phyloP scores from a whole-genome alignment of 75 land plant species.

The Pinus taeda region DNA sequence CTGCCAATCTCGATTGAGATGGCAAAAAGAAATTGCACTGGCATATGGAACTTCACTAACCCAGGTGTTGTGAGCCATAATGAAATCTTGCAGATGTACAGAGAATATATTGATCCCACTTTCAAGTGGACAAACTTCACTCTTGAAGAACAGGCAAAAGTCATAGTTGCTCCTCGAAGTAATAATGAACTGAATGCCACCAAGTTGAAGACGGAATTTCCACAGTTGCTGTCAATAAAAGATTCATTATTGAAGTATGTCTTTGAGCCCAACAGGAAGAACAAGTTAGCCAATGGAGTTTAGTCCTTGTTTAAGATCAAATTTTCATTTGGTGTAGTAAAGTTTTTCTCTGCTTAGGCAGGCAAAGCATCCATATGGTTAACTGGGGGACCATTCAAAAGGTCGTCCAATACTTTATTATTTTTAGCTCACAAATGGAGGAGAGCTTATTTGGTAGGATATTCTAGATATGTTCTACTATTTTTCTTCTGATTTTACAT shows the following conservation, averaged over 20 bases:
- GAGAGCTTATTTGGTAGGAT: no score
- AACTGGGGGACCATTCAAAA: background rate
- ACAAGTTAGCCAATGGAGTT: conserved; percentile 1
- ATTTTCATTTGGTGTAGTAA: background rate
- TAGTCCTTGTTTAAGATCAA: background rate
- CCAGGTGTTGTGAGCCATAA: conserved; percentile 65
- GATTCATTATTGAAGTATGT: conserved; percentile 53
- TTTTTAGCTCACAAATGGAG: no score
- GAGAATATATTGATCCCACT: conserved; percentile 46
- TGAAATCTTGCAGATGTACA: conserved; percentile 75
- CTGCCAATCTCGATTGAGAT: conserved; percentile 41
- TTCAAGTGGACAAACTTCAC: conserved; percentile 59
- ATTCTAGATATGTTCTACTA: no score
- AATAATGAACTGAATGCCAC: conserved; percentile 69
- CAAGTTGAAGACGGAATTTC: conserved; percentile 56
- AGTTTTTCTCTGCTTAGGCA: no score
- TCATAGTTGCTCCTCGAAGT: conserved; percentile 64
- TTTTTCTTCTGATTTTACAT: no score
- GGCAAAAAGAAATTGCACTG: conserved; percentile 54
- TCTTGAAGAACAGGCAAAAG: conserved; percentile 70
- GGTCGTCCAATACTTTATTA: background rate
- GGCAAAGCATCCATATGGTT: background rate
- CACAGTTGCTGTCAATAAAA: conserved; percentile 55
- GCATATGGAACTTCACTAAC: conserved; percentile 69
- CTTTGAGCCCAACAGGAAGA: conserved; percentile 55